Evolutionary conservation across 139 green algal species (phyloP), one percentile per base, ranked within the genome.

Genomic region (Ettlia oleoabundans): DNA sequence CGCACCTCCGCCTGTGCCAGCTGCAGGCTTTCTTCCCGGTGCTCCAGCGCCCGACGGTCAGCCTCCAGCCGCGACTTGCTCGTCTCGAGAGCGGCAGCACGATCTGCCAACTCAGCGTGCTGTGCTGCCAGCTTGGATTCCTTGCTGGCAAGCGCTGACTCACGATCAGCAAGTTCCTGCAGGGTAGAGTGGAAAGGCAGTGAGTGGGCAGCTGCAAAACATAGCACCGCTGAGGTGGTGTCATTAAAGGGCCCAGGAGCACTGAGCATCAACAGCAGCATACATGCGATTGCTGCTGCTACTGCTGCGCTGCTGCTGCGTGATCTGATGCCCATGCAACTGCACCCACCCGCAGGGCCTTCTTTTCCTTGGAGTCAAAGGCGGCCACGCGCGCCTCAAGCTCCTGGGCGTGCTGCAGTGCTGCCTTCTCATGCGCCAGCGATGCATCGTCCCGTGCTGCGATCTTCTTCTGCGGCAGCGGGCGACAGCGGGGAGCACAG

Each of bases 161-260:
- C 84, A 32, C 86, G 81, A 24, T 90, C 86, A 7, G 58, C 40
- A 38, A 90, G 62, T 24, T 85, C 86, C 83, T 84, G 84, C 51
- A 53, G 3, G 10, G 32, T 6, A n/a, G 1, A n/a, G 21, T 22
- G 6, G 2, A 58, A 32, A 33, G 15, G 30, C 15, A 47, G 47
- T 2, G 43, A 32, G 26, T 61, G 30, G 43, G n/a, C 24, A 67
- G 61, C 7, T 7, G 32, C 10, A 8, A 67, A 67, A 32, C 10
- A 67, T 13, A 67, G 18, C 24, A 58, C 47, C 13, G 47, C 47
- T 58, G 13, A 58, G n/a, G n/a, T n/a, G n/a, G n/a, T n/a, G n/a
- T n/a, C n/a, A n/a, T n/a, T n/a, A n/a, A n/a, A n/a, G n/a, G n/a
- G n/a, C n/a, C n/a, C n/a, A n/a, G n/a, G n/a, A n/a, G n/a, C n/a